Evolutionary conservation across 1,284 basidiomycete genomes (phyloP).

Genomic region (Ustilago vetiveriae): DNA sequence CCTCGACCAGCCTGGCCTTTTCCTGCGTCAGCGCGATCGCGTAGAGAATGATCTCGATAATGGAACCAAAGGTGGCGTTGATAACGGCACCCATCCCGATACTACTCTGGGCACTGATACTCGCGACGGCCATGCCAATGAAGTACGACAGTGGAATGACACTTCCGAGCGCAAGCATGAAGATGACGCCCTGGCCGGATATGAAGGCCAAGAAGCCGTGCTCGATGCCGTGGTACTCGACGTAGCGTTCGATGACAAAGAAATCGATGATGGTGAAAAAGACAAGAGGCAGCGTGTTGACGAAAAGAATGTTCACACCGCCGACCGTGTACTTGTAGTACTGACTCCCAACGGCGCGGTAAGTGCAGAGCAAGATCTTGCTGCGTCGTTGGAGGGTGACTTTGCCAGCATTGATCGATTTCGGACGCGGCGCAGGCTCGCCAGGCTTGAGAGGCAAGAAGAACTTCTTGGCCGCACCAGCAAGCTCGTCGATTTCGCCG

Average conservation of each 20-base stretch:
- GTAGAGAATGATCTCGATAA: conserved; percentile 97
- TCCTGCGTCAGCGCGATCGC: conserved; percentile 84
- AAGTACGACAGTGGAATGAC: conserved; percentile 98
- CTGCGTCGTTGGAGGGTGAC: conserved; percentile 62
- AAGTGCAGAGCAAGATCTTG: conserved; percentile 93
- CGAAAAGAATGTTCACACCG: conserved; percentile 97
- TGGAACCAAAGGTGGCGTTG: conserved; percentile 97
- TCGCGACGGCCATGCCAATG: conserved; percentile 99
- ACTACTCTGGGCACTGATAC: conserved; percentile 94
- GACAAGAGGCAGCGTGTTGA: conserved; percentile 92
- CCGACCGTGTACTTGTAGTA: conserved; percentile 99
- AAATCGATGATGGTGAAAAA: conserved; percentile 96
- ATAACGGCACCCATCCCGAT: conserved; percentile 99
- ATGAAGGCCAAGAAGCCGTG: conserved; percentile 75
- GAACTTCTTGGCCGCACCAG: conserved; percentile 44
- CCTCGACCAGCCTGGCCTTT: conserved; percentile 94
- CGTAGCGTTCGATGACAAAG: conserved; percentile 79
- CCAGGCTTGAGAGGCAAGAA: conserved; percentile 66
- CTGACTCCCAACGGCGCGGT: conserved; percentile 86
- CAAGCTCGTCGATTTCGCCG: conserved; percentile 61
- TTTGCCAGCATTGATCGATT: conserved; percentile 70
- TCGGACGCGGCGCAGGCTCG: conserved; percentile 67
- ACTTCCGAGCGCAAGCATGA: conserved; percentile 83
- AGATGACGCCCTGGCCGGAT: conserved; percentile 82
- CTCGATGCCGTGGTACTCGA: conserved; percentile 73